Evolutionary conservation across 345 rosid genomes (phyloP).

Genomic region (Gossypium stocksii): DNA sequence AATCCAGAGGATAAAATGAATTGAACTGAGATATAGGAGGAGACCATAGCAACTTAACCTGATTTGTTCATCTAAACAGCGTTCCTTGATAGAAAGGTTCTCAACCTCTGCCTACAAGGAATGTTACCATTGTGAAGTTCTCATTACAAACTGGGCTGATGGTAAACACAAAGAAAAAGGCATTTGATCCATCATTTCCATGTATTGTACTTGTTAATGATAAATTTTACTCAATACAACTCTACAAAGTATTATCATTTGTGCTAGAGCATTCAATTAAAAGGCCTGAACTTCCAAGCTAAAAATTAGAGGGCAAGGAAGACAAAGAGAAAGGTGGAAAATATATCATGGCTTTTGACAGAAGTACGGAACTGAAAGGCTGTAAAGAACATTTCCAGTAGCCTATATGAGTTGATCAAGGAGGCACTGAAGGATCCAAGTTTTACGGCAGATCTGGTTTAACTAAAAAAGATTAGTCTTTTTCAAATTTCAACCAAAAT

Average conservation of each 20-base stretch:
- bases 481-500: not conserved
- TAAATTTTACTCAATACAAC: not conserved
- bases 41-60: slow-evolving; percentile 34
- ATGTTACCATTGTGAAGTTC: not conserved
- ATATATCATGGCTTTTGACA: not conserved
- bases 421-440: not conserved
- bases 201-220: not conserved
- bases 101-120: slow-evolving; percentile 68
- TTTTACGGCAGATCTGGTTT: not conserved
- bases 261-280: not conserved
- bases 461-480: not conserved
- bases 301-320: slow-evolving; percentile 2
- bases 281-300: not conserved
- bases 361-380: not conserved
- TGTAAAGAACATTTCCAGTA: not conserved
- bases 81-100: slow-evolving; percentile 64
- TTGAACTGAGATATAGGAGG: slow-evolving; percentile 11
- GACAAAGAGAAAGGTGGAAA: slow-evolving; percentile 1
- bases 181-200: slow-evolving; percentile 8
- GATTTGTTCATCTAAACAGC: slow-evolving; percentile 54
- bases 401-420: not conserved
- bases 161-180: not conserved
- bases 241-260: not conserved
- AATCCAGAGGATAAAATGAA: not conserved
- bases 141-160: not conserved